Conservation (phyloP, 2,329 filamentous ascomycete genomes). For the Parascedosporium putredinis region DNA sequence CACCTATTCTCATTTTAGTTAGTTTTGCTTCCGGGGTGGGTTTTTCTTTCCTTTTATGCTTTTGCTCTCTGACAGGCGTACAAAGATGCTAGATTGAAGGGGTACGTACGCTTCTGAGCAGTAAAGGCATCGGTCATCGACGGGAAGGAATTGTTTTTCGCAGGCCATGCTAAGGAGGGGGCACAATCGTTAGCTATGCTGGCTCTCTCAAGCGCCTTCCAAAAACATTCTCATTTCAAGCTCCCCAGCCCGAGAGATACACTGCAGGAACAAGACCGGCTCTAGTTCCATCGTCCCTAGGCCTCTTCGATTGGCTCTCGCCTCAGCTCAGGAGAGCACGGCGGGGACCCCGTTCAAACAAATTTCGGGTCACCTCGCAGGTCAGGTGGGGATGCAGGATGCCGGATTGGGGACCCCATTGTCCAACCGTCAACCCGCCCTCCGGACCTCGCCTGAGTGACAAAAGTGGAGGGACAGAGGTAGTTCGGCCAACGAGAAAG, state of each 20-base stretch:
- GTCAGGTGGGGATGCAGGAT: slow-evolving; percentile 5
- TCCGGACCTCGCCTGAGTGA: slow-evolving; percentile 10
- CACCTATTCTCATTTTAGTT: slow-evolving; percentile 33
- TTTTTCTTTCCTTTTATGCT: neutral
- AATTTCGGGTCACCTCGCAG: neutral
- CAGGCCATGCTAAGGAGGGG: slow-evolving; percentile 46
- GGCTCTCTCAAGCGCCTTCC: neutral
- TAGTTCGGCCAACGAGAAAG: slow-evolving; percentile 7
- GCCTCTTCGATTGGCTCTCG: neutral
- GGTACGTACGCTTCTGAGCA: slow-evolving; percentile 51
- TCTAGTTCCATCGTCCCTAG: neutral
- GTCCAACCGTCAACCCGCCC: slow-evolving; percentile 13
- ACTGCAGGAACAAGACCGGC: neutral
- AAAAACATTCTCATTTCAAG: too few relatives aligned
- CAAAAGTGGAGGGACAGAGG: neutral
- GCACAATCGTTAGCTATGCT: neutral
- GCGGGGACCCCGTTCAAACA: neutral
- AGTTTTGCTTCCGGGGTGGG: too few relatives aligned
- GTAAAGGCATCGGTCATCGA: slow-evolving; percentile 47
- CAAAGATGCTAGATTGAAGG: too few relatives aligned
- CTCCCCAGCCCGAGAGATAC: too few relatives aligned
- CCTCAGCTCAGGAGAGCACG: neutral
- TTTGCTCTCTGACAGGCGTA: neutral
- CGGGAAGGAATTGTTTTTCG: slow-evolving; percentile 54
- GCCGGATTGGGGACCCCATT: slow-evolving; percentile 3